Evolutionary conservation across 768 basidiomycete genomes (phyloP).

Genomic region (Psilocybe azurescens): DNA sequence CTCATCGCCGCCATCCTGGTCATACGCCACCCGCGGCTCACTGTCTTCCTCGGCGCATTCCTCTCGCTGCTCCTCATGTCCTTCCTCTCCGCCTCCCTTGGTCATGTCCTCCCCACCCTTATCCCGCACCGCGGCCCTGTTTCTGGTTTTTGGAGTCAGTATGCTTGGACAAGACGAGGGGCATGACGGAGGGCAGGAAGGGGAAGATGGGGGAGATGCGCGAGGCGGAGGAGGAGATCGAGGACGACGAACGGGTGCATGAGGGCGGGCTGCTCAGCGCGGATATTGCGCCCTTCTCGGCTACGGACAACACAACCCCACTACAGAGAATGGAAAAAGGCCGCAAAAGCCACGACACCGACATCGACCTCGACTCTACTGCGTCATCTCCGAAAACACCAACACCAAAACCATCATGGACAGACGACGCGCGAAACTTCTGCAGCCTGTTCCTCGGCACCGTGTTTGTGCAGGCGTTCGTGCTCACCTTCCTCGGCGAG

Average conservation of each 20-base stretch:
- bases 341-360: slow-evolving; percentile 27
- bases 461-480: slow-evolving; percentile 93
- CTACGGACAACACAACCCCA: slow-evolving; percentile 44
- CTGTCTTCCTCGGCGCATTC: no score
- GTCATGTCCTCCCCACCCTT: no score
- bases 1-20: no score
- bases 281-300: no score
- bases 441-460: slow-evolving; percentile 85
- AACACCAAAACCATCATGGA: slow-evolving; percentile 24
- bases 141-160: no score
- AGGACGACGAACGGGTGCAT: slow-evolving; percentile 72
- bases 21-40: no score
- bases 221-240: slow-evolving; percentile 95
- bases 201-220: slow-evolving; percentile 93
- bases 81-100: no score
- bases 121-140: no score
- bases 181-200: slow-evolving; percentile 59
- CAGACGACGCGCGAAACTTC: slow-evolving; percentile 83
- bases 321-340: slow-evolving; percentile 85
- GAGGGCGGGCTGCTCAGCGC: slow-evolving; percentile 34
- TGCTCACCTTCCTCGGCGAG: slow-evolving; percentile 95
- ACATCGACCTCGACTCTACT: background rate
- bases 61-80: no score
- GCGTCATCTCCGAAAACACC: slow-evolving; percentile 12
- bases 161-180: no score